Conservation (phyloP, 2,329 filamentous ascomycete species). For the Colletotrichum sp. region DNA sequence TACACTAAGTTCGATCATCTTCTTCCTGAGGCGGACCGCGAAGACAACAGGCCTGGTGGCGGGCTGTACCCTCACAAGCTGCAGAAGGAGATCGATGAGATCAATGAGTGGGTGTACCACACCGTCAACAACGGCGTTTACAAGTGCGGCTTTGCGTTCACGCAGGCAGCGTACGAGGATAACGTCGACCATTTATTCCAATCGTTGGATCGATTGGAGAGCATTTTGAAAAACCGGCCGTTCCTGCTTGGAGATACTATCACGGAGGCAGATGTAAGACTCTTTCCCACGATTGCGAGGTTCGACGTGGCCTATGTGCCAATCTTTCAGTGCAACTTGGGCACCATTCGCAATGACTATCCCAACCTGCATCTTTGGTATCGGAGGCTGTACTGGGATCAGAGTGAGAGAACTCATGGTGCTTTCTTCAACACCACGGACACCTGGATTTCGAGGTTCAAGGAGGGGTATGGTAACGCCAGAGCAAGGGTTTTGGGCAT, state of each 20-base stretch:
- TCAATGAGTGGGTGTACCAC: constrained; percentile 72
- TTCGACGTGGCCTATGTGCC: constrained; percentile 75
- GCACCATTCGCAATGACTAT: constrained; percentile 67
- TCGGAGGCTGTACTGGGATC: constrained; percentile 73
- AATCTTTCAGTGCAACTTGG: constrained; percentile 69
- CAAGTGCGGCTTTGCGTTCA: constrained; percentile 68
- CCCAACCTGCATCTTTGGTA: constrained; percentile 74
- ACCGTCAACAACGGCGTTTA: constrained; percentile 56
- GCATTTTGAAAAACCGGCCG: constrained; percentile 54
- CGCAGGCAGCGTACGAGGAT: constrained; percentile 70
- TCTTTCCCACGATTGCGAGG: constrained; percentile 70
- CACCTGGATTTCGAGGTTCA: constrained; percentile 50
- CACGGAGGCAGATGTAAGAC: constrained; percentile 72
- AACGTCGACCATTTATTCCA: constrained; percentile 65
- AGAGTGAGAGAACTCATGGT: constrained; percentile 35
- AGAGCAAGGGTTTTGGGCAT: constrained; percentile 29
- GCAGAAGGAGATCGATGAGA: constrained; percentile 62
- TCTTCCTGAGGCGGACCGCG: constrained; percentile 56
- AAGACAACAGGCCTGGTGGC: constrained; percentile 51
- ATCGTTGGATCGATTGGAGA: constrained; percentile 68
- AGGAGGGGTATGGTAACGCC: constrained; percentile 29
- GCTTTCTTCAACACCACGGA: constrained; percentile 74
- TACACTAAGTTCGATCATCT: constrained; percentile 74
- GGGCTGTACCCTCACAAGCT: constrained; percentile 64
- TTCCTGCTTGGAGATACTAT: constrained; percentile 69